Base-by-base conservation (phyloP, 108 stramenopile genomes). In the Conticribra guillardii region DNA sequence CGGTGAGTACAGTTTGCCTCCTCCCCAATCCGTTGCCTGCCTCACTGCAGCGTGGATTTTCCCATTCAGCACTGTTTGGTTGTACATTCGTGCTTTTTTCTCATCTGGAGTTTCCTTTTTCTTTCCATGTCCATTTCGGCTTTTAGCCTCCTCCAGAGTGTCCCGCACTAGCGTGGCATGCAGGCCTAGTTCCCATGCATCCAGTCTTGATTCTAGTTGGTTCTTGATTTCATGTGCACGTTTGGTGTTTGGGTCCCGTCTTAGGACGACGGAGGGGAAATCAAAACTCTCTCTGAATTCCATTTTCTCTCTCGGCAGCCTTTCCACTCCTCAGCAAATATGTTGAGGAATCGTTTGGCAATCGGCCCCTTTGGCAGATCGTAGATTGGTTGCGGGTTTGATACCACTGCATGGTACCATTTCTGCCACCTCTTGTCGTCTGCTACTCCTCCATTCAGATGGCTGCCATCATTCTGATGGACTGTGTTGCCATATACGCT, bases 21-120 rank as follows among this genome's bases (percentile, higher is more conserved):
- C 17, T 15, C 46, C 58, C 9, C 66, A n/a, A 16, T 54, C 27
- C 17, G 73, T 74, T 4, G 74, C 11, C 24, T 22, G 44, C 47
- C 54, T 30, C 19, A 81, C 61, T 4, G 80, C 80, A 0, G 49
- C 23, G 0, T 69, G 53, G 8, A 81, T 21, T 5, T 56, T 53
- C 14, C 80, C 80, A 4, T 31, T 18, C 50, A 65, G 63, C 30
- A 81, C 67, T 46, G 24, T 44, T 18, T 64, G 34, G 45, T 74
- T 68, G 67, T 50, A 80, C 61, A 9, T 1, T 26, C 56, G 28
- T 27, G 30, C 56, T n/a, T 15, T 26, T 26, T 29, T 17, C 31
- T 57, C 30, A 27, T n/a, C n/a, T n/a, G 8, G 1, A 1, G 29
- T 29, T 14, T 14, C 29, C 2, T 8, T 18, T 17, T 16, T 57